Percentiles rank a stretch among this genome's conserved stretches.
Evolutionary conservation across 805 yeast genomes (phyloP).

Genomic region (Candida khao-thaluensis): DNA sequence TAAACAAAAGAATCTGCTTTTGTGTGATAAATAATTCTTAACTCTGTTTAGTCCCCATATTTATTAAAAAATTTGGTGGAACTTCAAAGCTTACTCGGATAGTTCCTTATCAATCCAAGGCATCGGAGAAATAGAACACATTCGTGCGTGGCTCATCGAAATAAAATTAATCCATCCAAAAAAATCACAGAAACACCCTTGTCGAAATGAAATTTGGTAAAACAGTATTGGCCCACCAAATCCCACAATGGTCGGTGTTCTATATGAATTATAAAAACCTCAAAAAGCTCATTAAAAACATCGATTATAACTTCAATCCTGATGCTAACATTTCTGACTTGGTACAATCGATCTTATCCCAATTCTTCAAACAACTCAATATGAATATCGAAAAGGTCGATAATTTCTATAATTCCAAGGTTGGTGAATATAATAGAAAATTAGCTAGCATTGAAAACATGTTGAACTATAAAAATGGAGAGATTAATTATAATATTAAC

Average conservation of each 20-base stretch:
- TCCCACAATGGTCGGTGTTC: constrained; percentile 86
- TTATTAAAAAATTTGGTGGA: too few relatives aligned
- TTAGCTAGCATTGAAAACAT: constrained; percentile 45
- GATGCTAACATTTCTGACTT: constrained; percentile 26
- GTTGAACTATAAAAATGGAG: constrained; percentile 29
- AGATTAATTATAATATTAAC: constrained; percentile 31
- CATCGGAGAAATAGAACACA: too few relatives aligned
- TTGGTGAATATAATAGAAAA: constrained; percentile 70
- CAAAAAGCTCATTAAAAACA: constrained; percentile 74
- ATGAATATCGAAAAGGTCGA: constrained; percentile 80
- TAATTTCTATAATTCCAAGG: constrained; percentile 71
- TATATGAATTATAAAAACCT: constrained; percentile 85
- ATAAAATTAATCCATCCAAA: too few relatives aligned
- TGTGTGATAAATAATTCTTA: too few relatives aligned
- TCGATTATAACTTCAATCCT: constrained; percentile 43
- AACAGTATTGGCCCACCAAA: constrained; percentile 76
- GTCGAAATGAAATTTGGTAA: constrained; percentile 84
- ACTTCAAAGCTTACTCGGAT: too few relatives aligned
- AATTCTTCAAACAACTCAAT: constrained; percentile 76
- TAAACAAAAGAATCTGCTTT: too few relatives aligned
- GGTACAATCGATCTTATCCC: constrained; percentile 50
- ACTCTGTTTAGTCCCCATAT: too few relatives aligned
- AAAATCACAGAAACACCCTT: too few relatives aligned
- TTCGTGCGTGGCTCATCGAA: too few relatives aligned
- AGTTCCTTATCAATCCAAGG: too few relatives aligned